Evolutionary conservation across 768 basidiomycete species (phyloP), one percentile per base, ranked within the genome.

Genomic region (Ramaria sp.): DNA sequence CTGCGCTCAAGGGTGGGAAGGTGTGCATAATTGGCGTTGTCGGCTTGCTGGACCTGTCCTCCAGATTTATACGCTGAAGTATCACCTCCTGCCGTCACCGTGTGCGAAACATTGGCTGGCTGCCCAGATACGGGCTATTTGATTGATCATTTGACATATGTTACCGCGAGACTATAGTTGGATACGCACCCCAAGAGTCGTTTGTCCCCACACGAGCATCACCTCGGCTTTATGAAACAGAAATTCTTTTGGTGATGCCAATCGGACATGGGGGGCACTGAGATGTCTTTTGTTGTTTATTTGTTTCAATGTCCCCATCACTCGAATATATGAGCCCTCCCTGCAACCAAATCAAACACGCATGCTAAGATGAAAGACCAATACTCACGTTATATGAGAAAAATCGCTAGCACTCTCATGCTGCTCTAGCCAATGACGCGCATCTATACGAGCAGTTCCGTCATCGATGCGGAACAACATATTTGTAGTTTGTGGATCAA

Each of bases 251-350:
- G 54, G 24, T 4, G 54, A 48, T 22, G 54, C 71, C 7, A 75
- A 73, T 24, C 88, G 81, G 61, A 97, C 81, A 60, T 84, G 78
- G 24, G 77, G 81, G 7, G 87, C 83, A 55, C 88, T 88, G 65
- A 99, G 77, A 68, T 91, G 89, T 67, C 82, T 76, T 69, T 88
- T 92, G 65, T 77, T 81, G 38, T 81, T 80, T 67, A 95, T 96
- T 12, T 75, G 77, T 69, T 95, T 95, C 59, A 98, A 71, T 12
- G 75, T 73, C 11, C 95, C 95, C 31, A 88, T 79, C 46, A 94
- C 81, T 15, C 88, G 83, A 38, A 93, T 84, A 66, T 86, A 91
- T 42, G 73, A 75, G n/a, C 81, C 77, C 67, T 86, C 84, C 52
- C 91, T 94, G 64, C 27, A 17, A 20, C 10, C 5, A 39, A n/a